Conservation (phyloP, 2,329 filamentous ascomycete genomes). For the Diaporthe citriasiana region DNA sequence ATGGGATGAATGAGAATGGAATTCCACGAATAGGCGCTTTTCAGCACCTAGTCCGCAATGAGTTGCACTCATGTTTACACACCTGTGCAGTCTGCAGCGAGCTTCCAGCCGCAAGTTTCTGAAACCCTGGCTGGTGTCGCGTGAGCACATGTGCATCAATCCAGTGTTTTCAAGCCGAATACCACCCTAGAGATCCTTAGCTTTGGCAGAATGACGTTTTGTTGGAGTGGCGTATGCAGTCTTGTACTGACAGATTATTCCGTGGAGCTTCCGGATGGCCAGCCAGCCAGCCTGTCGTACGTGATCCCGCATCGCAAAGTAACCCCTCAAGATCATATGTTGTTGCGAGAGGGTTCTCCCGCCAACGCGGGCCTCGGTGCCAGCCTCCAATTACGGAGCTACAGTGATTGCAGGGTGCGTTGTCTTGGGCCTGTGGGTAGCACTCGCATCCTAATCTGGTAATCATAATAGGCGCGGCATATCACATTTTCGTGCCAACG, state of each 20-base stretch:
- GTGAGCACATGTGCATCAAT: background rate
- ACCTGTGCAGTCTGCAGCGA: background rate
- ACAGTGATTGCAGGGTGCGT: background rate
- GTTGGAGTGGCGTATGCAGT: background rate
- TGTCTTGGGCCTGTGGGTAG: slow-evolving; percentile 18
- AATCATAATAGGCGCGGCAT: slow-evolving; percentile 17
- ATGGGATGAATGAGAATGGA: background rate
- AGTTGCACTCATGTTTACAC: background rate
- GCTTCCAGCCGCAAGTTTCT: background rate
- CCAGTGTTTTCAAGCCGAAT: background rate
- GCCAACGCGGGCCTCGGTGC: slow-evolving; percentile 14
- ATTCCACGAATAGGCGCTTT: background rate
- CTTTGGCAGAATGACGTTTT: slow-evolving; percentile 19
- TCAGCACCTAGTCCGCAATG: background rate
- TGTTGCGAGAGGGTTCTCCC: slow-evolving; percentile 2
- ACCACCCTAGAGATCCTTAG: background rate
- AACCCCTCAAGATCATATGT: slow-evolving; percentile 15
- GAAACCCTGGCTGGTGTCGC: slow-evolving; percentile 6
- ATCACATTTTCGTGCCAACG: slow-evolving; percentile 1
- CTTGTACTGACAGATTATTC: background rate
- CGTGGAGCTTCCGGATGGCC: background rate
- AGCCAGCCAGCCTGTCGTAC: background rate
- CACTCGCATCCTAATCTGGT: slow-evolving; percentile 3
- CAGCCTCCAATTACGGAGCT: background rate
- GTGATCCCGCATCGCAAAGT: slow-evolving; percentile 13